Evolutionary conservation across 192 early-diverging fungal genomes (phyloP).

Genomic region (Coemansia sp.): DNA sequence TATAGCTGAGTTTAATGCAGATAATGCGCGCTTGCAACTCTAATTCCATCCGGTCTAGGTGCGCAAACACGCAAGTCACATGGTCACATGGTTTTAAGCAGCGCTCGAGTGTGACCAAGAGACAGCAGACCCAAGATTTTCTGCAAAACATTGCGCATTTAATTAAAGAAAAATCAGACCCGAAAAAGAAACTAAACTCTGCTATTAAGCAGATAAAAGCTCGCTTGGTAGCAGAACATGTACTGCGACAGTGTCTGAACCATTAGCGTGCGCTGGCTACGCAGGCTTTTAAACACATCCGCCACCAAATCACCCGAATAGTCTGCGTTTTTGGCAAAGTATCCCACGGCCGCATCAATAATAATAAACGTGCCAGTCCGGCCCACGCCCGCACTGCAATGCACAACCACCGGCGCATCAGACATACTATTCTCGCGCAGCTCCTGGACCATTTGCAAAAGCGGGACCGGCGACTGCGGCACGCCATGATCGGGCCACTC

Average conservation of each 20-base stretch:
- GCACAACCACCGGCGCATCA: constrained; percentile 42
- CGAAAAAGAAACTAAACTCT: not conserved
- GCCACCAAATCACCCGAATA: constrained; percentile 62
- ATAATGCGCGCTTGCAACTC: too few species aligned
- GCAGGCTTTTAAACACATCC: constrained; percentile 58
- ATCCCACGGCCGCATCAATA: constrained; percentile 37
- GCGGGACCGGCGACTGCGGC: constrained; percentile 55
- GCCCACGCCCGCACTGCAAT: constrained; percentile 55
- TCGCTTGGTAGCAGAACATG: constrained; percentile 75
- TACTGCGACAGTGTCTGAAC: constrained; percentile 80
- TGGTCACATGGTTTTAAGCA: too few species aligned
- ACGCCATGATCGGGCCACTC: constrained; percentile 86
- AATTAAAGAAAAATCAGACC: too few species aligned
- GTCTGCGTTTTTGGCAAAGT: constrained; percentile 25
- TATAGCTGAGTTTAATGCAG: too few species aligned
- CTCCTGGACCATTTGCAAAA: constrained; percentile 47
- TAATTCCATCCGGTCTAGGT: too few species aligned
- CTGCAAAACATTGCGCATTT: too few species aligned
- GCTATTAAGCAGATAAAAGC: constrained; percentile 26
- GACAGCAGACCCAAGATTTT: too few species aligned
- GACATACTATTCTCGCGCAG: constrained; percentile 7
- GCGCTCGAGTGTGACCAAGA: too few species aligned
- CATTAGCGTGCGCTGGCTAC: constrained; percentile 76
- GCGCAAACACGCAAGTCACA: too few species aligned
- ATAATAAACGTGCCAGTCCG: constrained; percentile 49